Conservation (phyloP, 495 filamentous ascomycete species). For the Daldinia grandis region DNA sequence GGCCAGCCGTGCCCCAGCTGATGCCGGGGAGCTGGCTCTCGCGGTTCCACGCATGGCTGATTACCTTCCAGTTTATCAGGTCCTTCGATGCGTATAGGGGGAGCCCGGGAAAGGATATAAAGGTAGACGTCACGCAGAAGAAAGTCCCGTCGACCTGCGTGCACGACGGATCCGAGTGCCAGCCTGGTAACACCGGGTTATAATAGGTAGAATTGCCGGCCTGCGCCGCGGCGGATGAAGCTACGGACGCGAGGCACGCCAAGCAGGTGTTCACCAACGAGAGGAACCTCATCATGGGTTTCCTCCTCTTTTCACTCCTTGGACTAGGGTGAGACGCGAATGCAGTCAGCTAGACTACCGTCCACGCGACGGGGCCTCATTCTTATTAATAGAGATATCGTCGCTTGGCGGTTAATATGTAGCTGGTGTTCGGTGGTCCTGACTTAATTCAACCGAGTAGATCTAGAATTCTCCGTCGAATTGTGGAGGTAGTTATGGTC, state of each 20-base stretch:
- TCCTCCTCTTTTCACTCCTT: not conserved
- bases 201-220: slow-evolving; percentile 39
- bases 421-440: slow-evolving; percentile 2
- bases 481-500: slow-evolving; percentile 23
- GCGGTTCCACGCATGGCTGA: slow-evolving; percentile 44
- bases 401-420: slow-evolving; percentile 1
- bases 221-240: not conserved
- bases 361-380: not conserved
- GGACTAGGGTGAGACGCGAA: not conserved
- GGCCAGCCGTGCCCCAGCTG: slow-evolving; percentile 37
- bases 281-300: slow-evolving; percentile 16
- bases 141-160: slow-evolving; percentile 45
- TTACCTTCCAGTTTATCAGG: slow-evolving; percentile 48
- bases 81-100: slow-evolving; percentile 50
- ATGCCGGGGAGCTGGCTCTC: slow-evolving; percentile 43
- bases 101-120: slow-evolving; percentile 49
- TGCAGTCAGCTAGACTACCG: not conserved
- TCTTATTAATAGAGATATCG: not conserved
- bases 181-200: slow-evolving; percentile 49
- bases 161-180: slow-evolving; percentile 50
- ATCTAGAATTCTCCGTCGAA: slow-evolving; percentile 25
- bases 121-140: slow-evolving; percentile 50
- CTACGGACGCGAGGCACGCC: not conserved
- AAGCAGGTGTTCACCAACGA: not conserved
- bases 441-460: slow-evolving; percentile 15